phyloP scores from a whole-genome alignment of 2,329 filamentous ascomycete species.

The Erysiphe pulchra region DNA sequence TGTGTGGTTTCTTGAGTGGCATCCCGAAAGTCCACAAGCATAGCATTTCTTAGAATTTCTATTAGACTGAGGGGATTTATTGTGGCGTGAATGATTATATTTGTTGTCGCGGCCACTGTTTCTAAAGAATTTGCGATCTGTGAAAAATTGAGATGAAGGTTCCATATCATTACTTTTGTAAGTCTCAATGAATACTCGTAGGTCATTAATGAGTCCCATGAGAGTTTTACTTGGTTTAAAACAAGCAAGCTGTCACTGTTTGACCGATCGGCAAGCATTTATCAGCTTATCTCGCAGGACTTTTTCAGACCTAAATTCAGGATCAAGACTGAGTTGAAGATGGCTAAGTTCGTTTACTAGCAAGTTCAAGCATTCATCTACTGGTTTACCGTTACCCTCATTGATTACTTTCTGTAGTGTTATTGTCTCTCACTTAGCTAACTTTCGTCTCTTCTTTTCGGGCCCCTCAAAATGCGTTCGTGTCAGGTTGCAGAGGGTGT shows the following conservation, averaged over 20 bases:
- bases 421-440: neutral
- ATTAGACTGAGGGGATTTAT: too few species aligned
- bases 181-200: neutral
- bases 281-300: neutral
- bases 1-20: neutral
- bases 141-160: neutral
- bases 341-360: neutral
- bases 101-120: too few species aligned
- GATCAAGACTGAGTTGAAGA: neutral
- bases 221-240: neutral
- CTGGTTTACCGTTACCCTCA: neutral
- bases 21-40: neutral
- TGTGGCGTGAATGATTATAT: too few species aligned
- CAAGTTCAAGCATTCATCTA: neutral
- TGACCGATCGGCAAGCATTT: neutral
- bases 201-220: neutral
- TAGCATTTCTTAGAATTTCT: neutral
- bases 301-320: neutral
- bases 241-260: neutral
- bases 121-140: neutral
- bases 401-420: neutral
- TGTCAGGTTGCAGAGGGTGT: neutral
- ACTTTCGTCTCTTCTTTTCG: neutral
- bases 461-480: neutral
- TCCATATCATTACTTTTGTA: neutral